These are phyloP conservation scores for Leccinum subtestaceum DNA, from an alignment of 768 basidiomycete genomes.

Conservation along the genomic window DNA sequence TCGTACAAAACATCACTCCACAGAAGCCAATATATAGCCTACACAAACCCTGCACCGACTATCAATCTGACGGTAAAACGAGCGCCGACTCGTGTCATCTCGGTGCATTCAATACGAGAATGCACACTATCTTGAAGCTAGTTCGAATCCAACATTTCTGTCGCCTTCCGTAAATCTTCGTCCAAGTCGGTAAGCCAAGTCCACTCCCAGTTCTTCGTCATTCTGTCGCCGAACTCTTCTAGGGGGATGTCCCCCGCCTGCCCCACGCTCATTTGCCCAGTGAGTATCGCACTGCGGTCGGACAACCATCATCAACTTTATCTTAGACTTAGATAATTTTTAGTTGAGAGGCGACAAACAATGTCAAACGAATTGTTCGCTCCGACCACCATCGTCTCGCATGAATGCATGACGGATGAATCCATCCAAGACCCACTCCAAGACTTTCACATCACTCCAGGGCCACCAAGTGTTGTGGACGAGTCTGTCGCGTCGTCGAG, in stretches of 20 bases:
- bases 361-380: too few relatives aligned
- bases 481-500: too few relatives aligned
- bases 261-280: conserved; percentile 13
- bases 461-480: too few relatives aligned
- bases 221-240: conserved; percentile 36
- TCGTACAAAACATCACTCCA: too few relatives aligned
- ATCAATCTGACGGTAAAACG: neutral
- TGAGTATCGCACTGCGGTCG: conserved; percentile 21
- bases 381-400: too few relatives aligned
- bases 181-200: conserved; percentile 28
- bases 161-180: conserved; percentile 17
- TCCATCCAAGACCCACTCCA: too few relatives aligned
- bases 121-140: neutral
- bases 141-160: conserved; percentile 11
- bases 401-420: too few relatives aligned
- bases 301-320: neutral
- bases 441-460: too few relatives aligned
- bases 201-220: conserved; percentile 62
- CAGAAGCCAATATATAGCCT: too few relatives aligned
- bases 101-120: neutral
- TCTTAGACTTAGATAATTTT: too few relatives aligned
- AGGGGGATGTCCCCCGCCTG: conserved; percentile 31
- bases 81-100: neutral
- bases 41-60: too few relatives aligned
- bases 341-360: too few relatives aligned